These are phyloP conservation scores for Kwoniella shandongensis DNA, from an alignment of 768 basidiomycete genomes.

Conservation along the genomic window DNA sequence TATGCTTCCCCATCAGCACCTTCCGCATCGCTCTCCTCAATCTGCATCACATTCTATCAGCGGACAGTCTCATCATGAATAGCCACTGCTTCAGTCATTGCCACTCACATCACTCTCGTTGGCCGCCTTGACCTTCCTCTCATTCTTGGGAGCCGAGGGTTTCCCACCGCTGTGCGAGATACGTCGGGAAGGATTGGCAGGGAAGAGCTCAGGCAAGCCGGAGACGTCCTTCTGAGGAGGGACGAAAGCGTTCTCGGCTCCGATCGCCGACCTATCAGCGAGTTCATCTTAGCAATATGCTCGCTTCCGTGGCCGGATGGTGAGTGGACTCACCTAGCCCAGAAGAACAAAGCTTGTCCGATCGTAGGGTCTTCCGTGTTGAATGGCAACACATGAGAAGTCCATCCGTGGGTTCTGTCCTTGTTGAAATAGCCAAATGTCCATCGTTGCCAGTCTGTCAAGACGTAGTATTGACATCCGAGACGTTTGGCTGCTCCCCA, in stretches of 20 bases:
- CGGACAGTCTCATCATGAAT: not conserved
- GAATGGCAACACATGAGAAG: constrained; percentile 35
- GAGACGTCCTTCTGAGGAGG: constrained; percentile 31
- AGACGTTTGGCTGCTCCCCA: constrained; percentile 47
- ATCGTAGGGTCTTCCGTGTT: constrained; percentile 38
- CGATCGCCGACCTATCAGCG: constrained; percentile 35
- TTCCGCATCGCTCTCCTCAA: constrained; percentile 49
- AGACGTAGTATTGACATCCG: constrained; percentile 47
- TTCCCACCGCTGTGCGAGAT: constrained; percentile 24
- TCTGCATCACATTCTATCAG: constrained; percentile 17
- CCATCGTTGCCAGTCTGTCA: constrained; percentile 54
- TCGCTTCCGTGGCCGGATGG: not conserved
- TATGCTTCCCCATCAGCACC: constrained; percentile 16
- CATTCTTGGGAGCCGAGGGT: constrained; percentile 9
- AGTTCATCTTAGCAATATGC: not conserved
- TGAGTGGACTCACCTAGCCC: constrained; percentile 38
- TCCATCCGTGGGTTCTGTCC: constrained; percentile 34
- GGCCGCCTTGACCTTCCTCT: constrained; percentile 35
- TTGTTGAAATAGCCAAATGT: constrained; percentile 52
- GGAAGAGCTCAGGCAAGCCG: constrained; percentile 35
- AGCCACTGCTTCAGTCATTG: not conserved
- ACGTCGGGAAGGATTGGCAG: constrained; percentile 48
- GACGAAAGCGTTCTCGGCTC: constrained; percentile 32
- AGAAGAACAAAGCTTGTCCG: constrained; percentile 49
- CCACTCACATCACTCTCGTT: constrained; percentile 51